phyloP scores from a whole-genome alignment of 306 rosid species.

The Ormosia semicastrata region DNA sequence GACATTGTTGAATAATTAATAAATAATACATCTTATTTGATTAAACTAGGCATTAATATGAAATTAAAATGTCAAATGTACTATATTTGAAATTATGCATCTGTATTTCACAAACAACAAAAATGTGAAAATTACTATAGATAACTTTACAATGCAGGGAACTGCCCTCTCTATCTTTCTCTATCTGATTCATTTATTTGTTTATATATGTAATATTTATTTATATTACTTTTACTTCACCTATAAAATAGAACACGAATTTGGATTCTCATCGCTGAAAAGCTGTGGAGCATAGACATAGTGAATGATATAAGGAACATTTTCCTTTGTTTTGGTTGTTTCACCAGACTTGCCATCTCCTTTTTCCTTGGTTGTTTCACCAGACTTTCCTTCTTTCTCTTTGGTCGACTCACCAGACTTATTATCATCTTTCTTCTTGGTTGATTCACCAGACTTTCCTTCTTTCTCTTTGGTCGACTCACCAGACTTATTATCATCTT shows the following conservation, averaged over 20 bases:
- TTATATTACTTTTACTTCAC: not conserved
- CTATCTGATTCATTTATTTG: too few species aligned
- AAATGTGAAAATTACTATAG: not conserved
- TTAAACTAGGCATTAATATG: not conserved
- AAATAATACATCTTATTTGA: not conserved
- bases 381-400: not conserved
- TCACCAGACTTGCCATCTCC: conserved; percentile 18
- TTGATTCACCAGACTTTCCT: conserved; percentile 14
- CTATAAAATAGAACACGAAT: conserved; percentile 61
- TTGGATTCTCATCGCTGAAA: conserved; percentile 87
- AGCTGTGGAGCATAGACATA: conserved; percentile 71
- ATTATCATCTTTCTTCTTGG: not conserved
- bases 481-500: not conserved
- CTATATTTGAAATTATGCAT: too few species aligned
- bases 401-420: too few species aligned
- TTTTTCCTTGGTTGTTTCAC: conserved; percentile 21
- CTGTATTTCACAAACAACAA: too few species aligned
- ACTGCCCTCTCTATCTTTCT: too few species aligned
- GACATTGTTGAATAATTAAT: too few species aligned
- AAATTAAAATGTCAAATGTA: not conserved
- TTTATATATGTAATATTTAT: not conserved
- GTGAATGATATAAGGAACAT: conserved; percentile 74
- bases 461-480: conserved; percentile 28
- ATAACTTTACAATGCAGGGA: not conserved
- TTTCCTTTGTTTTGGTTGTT: conserved; percentile 39